Evolutionary conservation across 345 rosid genomes (phyloP), one percentile per base, ranked within the genome.

Genomic region (Heritiera littoralis): DNA sequence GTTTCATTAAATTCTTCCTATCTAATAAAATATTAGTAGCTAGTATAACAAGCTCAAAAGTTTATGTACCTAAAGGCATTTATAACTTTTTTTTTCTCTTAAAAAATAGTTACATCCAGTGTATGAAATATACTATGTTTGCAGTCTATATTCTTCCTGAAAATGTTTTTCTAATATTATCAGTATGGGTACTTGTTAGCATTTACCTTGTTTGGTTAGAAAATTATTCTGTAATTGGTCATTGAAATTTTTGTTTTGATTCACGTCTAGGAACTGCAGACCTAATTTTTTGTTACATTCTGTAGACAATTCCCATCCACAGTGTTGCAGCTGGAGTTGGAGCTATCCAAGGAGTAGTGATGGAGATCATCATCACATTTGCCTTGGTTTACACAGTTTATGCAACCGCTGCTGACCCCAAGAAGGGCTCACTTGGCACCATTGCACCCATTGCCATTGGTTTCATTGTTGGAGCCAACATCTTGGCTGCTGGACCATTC

Each of bases 351-450:
- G 96, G 98, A 84, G 91, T 95, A 18, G 94, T 93, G 43, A 91
- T 95, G 98, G 99, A 95, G 82, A 92, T 95, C 55, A 83, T 93
- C 77, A 90, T 86, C 84, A 95, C 99, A 58, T 95, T 95, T 75
- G 97, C 89, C 14, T 83, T 95, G 83, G 99, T 95, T 11, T 95
- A 95, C 93, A 92, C 96, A 0, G 99, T 92, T 7, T 93, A 93
- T 60, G 97, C 99, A 81, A 95, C 97, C 0, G 99, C 99, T 7
- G 98, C 93, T 66, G 99, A 95, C 84, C 98, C 96, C 58, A 95
- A 93, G 89, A 95, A 91, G 83, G 98, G 99, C 15, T 88, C 96
- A 40, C 81, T 95, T 13, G 98, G 98, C 78, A 43, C 85, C 72
- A 92, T 93, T 52, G 97, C 98, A 51, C 99, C 98, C 56, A 89